Evolutionary conservation across 2,329 filamentous ascomycete genomes (phyloP).

Genomic region (Verticillium tricorpus): DNA sequence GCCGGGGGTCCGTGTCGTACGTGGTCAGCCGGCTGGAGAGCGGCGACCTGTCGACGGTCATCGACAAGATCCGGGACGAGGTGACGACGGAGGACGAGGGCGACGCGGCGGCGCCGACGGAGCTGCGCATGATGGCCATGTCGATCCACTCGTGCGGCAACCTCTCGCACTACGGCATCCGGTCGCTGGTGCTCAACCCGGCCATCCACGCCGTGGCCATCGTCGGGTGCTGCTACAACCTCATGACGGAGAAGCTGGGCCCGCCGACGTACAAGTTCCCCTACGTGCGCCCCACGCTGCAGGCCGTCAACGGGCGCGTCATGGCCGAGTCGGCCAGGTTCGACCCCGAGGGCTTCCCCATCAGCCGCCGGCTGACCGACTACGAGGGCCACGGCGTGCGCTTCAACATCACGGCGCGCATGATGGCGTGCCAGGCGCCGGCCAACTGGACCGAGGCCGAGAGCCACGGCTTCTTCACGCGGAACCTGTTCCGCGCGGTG

Average conservation of each 20-base stretch:
- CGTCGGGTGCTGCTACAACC: slow-evolving; percentile 97
- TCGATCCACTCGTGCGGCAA: slow-evolving; percentile 98
- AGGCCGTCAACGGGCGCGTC: slow-evolving; percentile 65
- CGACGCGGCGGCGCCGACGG: slow-evolving; percentile 21
- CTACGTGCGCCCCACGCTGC: slow-evolving; percentile 63
- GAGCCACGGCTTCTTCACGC: slow-evolving; percentile 82
- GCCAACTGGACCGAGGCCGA: slow-evolving; percentile 83
- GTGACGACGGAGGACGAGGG: slow-evolving; percentile 15
- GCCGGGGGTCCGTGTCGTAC: slow-evolving; percentile 70
- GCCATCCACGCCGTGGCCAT: slow-evolving; percentile 87
- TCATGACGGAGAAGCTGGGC: slow-evolving; percentile 84
- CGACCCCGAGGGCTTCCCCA: slow-evolving; percentile 90
- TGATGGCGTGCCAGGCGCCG: slow-evolving; percentile 97
- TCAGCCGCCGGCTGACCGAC: slow-evolving; percentile 67
- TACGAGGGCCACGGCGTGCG: slow-evolving; percentile 63
- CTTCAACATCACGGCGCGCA: slow-evolving; percentile 91
- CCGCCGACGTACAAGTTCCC: slow-evolving; percentile 84
- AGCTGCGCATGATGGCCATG: slow-evolving; percentile 70
- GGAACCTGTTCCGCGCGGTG: slow-evolving; percentile 88
- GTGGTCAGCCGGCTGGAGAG: slow-evolving; percentile 70
- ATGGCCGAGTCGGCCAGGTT: slow-evolving; percentile 63
- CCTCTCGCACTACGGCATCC: slow-evolving; percentile 89
- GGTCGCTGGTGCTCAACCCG: slow-evolving; percentile 79
- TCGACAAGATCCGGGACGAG: slow-evolving; percentile 54
- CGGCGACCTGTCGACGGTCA: slow-evolving; percentile 65